Conservation (phyloP, 1,284 basidiomycete genomes). For the Sanghuangporus baumii region DNA sequence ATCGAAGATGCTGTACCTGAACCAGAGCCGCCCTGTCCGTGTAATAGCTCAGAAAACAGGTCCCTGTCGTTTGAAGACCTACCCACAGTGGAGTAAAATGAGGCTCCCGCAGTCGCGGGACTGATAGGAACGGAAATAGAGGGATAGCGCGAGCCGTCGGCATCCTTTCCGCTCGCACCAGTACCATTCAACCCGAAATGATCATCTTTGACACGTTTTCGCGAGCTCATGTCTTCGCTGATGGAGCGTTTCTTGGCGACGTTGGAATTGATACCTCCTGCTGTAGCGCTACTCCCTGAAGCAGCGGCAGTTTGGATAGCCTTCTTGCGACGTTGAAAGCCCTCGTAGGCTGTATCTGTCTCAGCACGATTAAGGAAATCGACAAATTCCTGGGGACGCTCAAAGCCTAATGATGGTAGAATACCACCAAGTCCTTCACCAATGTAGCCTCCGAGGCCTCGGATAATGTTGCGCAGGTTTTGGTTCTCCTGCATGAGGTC, state of each 20-base stretch:
- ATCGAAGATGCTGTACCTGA: slow-evolving; percentile 44
- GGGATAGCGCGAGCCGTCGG: slow-evolving; percentile 21
- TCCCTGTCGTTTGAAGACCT: slow-evolving; percentile 37
- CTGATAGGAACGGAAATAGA: slow-evolving; percentile 32
- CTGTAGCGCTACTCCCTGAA: slow-evolving; percentile 31
- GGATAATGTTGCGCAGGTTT: slow-evolving; percentile 71
- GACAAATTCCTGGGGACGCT: slow-evolving; percentile 63
- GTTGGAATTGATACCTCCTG: slow-evolving; percentile 24
- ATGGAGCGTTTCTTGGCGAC: slow-evolving; percentile 15
- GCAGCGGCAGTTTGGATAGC: slow-evolving; percentile 22
- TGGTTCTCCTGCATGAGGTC: slow-evolving; percentile 89
- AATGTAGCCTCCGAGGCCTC: slow-evolving; percentile 72
- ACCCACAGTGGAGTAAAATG: slow-evolving; percentile 27
- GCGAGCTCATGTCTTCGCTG: slow-evolving; percentile 16
- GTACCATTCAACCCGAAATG: slow-evolving; percentile 6
- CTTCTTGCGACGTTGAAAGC: slow-evolving; percentile 66
- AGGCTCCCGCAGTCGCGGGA: slow-evolving; percentile 26
- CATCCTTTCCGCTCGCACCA: slow-evolving; percentile 5
- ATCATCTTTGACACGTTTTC: slow-evolving; percentile 12
- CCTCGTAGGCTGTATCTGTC: slow-evolving; percentile 88
- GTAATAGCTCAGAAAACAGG: slow-evolving; percentile 60
- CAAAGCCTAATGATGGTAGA: slow-evolving; percentile 75
- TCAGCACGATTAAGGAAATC: slow-evolving; percentile 78
- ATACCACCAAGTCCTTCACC: slow-evolving; percentile 79
- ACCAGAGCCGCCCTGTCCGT: slow-evolving; percentile 30